Percentiles rank a stretch among this genome's conserved stretches.
phyloP scores from a whole-genome alignment of 352 stramenopile genomes.

The Phytophthora boehmeriae region DNA sequence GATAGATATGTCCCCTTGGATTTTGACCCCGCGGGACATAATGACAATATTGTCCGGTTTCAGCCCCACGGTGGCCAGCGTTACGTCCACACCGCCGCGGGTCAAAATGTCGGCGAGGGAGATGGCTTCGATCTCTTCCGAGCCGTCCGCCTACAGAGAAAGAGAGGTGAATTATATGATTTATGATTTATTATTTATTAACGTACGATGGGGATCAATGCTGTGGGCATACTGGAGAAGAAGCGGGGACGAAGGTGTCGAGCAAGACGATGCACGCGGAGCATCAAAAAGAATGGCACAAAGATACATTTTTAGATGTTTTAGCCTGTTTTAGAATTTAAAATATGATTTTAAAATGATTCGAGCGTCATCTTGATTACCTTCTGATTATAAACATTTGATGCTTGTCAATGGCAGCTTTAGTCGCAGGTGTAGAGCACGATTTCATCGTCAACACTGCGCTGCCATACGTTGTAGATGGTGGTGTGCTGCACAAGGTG shows the following conservation, averaged over 20 bases:
- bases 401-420: too few species aligned
- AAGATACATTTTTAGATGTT: too few species aligned
- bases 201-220: constrained; percentile 46
- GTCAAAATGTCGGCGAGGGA: constrained; percentile 76
- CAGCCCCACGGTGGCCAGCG: constrained; percentile 60
- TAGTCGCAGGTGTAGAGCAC: too few species aligned
- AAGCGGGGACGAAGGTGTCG: constrained; percentile 14
- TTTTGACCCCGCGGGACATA: constrained; percentile 74
- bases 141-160: constrained; percentile 63
- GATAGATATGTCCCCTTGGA: constrained; percentile 74
- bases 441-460: not conserved
- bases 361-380: too few species aligned
- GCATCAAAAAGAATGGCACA: not conserved
- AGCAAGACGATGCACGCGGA: constrained; percentile 2
- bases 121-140: constrained; percentile 84
- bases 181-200: not conserved
- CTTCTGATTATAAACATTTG: too few species aligned
- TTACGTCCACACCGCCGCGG: constrained; percentile 71
- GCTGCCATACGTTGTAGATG: too few species aligned
- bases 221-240: constrained; percentile 30
- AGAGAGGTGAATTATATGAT: not conserved
- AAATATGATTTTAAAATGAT: too few species aligned
- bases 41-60: constrained; percentile 70
- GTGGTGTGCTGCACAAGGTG: too few species aligned
- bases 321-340: too few species aligned